Percentiles rank a stretch among this genome's conserved stretches.
Conservation (phyloP, 2,329 filamentous ascomycete genomes). For the Incumbomyces lentus region DNA sequence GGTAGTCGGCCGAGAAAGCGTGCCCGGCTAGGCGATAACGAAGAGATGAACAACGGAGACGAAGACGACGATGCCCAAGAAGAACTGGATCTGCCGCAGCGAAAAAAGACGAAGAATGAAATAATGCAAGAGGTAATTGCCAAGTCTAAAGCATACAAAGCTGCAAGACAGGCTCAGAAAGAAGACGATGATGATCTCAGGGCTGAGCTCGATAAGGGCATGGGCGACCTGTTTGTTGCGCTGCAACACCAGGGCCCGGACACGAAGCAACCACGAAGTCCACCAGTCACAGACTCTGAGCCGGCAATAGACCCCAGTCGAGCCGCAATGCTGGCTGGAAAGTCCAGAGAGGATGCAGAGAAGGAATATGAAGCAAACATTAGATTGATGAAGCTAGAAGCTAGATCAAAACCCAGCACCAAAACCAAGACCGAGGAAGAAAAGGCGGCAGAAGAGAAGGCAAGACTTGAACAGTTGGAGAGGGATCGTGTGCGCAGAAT, state of each 20-base stretch:
- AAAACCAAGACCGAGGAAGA: slow-evolving; percentile 89
- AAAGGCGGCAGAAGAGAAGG: slow-evolving; percentile 64
- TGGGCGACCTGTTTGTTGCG: slow-evolving; percentile 64
- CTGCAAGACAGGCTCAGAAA: slow-evolving; percentile 71
- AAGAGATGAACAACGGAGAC: slow-evolving; percentile 40
- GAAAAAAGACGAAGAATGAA: slow-evolving; percentile 70
- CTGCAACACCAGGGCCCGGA: slow-evolving; percentile 49
- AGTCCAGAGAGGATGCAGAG: slow-evolving; percentile 59
- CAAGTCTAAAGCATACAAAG: slow-evolving; percentile 92
- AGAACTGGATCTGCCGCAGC: slow-evolving; percentile 55
- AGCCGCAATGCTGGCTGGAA: slow-evolving; percentile 48
- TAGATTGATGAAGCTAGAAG: slow-evolving; percentile 72
- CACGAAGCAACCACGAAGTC: slow-evolving; percentile 38
- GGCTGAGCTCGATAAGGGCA: slow-evolving; percentile 71
- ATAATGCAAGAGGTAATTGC: slow-evolving; percentile 97
- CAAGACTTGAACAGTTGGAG: slow-evolving; percentile 69
- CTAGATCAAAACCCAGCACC: slow-evolving; percentile 72
- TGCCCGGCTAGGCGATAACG: slow-evolving; percentile 41
- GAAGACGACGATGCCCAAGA: slow-evolving; percentile 33
- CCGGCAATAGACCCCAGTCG: slow-evolving; percentile 53
- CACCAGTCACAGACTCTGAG: slow-evolving; percentile 31
- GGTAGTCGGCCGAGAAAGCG: slow-evolving; percentile 29
- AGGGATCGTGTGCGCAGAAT: slow-evolving; percentile 74
- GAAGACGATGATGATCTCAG: slow-evolving; percentile 87
- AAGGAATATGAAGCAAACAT: slow-evolving; percentile 81